Evolutionary conservation across 352 stramenopile genomes (phyloP), one percentile per base, ranked within the genome.

Genomic region (Phytophthora cajani): DNA sequence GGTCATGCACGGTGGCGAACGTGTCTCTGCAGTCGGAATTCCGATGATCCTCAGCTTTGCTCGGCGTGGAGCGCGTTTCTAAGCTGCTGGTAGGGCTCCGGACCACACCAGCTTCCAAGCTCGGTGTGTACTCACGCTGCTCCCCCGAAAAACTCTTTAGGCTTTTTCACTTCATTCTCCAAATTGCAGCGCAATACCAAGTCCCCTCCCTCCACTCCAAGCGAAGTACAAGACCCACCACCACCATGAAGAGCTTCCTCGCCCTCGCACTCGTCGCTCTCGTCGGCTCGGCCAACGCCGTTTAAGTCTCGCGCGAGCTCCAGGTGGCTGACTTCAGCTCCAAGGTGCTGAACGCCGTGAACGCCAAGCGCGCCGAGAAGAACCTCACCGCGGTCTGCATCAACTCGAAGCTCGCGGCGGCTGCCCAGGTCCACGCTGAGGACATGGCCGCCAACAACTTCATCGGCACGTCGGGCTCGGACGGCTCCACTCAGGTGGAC

Each of bases 311-410:
- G 0, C 59, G 65, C 36, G 60, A 71, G 44, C 65, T 82, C 6
- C 76, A 81, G 46, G 72, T 73, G 2, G 49, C 79, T 54, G 69
- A 80, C 67, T 83, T 81, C 62, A 72, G 72, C 58, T 58, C 68
- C 46, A 73, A 85, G 50, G 50, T 85, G 19, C 47, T 79, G 27
- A 27, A 52, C 40, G 71, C 71, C 8, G 57, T 86, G 32, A 86
- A 86, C 58, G 60, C 52, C 54, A 82, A 80, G 66, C 78, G 78
- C 50, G 54, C 67, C 8, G 63, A 82, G 49, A 74, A 78, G 40
- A 68, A 71, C 1, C 74, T 82, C 27, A 21, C 40, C 12, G 44
- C 58, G 14, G 73, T 86, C 27, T 84, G 78, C 54, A 70, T 80
- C 62, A 86, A 84, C 76, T 44, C 59, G 52, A 79, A 79, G 50